Evolutionary conservation across 2,329 filamentous ascomycete species (phyloP).

Genomic region (Microascus cirrosus): DNA sequence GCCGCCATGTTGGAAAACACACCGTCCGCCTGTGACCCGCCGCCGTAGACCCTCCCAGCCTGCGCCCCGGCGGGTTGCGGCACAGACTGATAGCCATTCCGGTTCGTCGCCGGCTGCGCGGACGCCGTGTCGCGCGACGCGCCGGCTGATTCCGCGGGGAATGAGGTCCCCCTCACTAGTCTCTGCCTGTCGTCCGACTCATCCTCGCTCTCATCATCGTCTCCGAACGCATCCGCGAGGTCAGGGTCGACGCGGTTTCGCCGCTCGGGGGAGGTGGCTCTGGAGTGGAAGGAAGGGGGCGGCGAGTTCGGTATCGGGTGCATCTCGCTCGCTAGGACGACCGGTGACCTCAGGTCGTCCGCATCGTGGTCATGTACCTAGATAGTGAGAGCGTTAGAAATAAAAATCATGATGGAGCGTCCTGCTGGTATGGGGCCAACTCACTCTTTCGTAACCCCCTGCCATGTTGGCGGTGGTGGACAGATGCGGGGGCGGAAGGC

Average conservation of each 20-base stretch:
- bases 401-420: not conserved
- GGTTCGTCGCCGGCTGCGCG: conserved; percentile 5
- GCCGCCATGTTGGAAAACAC: conserved; percentile 94
- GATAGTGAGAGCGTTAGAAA: conserved; percentile 2
- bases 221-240: conserved; percentile 89
- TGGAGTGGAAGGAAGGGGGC: conserved; percentile 80
- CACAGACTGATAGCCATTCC: conserved; percentile 3
- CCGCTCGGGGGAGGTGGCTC: conserved; percentile 48
- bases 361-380: conserved; percentile 50
- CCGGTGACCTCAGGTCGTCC: conserved; percentile 25
- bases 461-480: conserved; percentile 28
- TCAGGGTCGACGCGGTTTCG: conserved; percentile 53
- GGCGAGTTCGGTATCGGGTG: conserved; percentile 44
- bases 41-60: conserved; percentile 44
- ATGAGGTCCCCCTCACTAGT: conserved; percentile 59
- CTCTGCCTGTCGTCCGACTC: conserved; percentile 75
- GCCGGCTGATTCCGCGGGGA: conserved; percentile 12
- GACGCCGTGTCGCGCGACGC: conserved; percentile 1
- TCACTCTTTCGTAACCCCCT: conserved; percentile 47
- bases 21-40: conserved; percentile 75
- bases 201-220: conserved; percentile 64
- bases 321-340: conserved; percentile 10
- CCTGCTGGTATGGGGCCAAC: conserved; percentile 10
- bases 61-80: not conserved
- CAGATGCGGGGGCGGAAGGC: conserved; percentile 6